Evolutionary conservation across 345 rosid species (phyloP).

Genomic region (Rhizophora apiculata): DNA sequence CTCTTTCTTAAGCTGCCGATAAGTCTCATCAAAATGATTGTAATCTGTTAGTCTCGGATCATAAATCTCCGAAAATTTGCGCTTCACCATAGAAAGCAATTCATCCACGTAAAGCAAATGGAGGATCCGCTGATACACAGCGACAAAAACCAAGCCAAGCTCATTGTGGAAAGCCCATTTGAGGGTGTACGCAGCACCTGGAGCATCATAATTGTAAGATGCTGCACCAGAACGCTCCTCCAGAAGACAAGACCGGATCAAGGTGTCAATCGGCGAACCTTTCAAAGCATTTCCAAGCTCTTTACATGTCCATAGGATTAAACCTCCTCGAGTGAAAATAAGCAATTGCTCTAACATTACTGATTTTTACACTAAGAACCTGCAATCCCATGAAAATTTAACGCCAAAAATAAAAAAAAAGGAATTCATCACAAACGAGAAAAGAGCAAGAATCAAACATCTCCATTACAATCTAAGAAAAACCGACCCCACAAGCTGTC

Average conservation of each 20-base stretch:
- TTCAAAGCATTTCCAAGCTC: conserved; percentile 89
- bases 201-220: conserved; percentile 67
- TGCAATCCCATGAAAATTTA: conserved; percentile 3
- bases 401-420: not conserved
- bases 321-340: conserved; percentile 90
- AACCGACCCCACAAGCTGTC: too few species aligned
- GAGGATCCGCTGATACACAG: conserved; percentile 91
- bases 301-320: conserved; percentile 96
- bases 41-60: conserved; percentile 66
- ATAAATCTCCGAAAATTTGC: conserved; percentile 66
- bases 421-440: not conserved
- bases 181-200: conserved; percentile 83
- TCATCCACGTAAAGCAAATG: conserved; percentile 91
- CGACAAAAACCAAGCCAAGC: conserved; percentile 93
- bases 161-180: conserved; percentile 96
- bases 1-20: conserved; percentile 88
- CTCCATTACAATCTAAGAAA: too few species aligned
- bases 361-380: conserved; percentile 28
- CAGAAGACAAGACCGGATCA: conserved; percentile 85
- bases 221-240: conserved; percentile 93
- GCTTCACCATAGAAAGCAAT: conserved; percentile 70
- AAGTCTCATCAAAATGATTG: conserved; percentile 70
- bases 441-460: not conserved
- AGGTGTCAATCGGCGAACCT: conserved; percentile 88
- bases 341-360: conserved; percentile 89